A percentile compares a stretch with the other conserved stretches of the same genome.
These are phyloP conservation scores for Metarhizium brunneum DNA, from an alignment of 2,329 filamentous ascomycete species.

Conservation along the genomic window DNA sequence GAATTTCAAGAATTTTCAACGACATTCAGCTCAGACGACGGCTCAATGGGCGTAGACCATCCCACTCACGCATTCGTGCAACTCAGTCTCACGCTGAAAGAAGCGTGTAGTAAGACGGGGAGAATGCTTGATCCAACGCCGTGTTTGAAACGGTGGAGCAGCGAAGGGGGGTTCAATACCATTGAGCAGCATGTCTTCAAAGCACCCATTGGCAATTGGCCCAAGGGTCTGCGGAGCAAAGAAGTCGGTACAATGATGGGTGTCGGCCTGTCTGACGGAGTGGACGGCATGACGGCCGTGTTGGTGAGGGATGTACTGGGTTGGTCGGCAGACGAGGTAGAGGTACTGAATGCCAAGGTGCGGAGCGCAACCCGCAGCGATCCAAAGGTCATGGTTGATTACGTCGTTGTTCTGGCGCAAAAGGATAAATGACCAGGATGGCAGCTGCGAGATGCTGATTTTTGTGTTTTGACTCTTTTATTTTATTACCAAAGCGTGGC, in stretches of 20 bases:
- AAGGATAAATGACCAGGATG: conserved; percentile 10
- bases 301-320: conserved; percentile 28
- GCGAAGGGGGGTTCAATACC: conserved; percentile 26
- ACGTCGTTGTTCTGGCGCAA: conserved; percentile 19
- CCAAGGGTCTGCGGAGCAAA: conserved; percentile 29
- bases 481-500: too few relatives aligned
- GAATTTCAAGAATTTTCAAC: conserved; percentile 34
- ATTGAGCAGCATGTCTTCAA: conserved; percentile 22
- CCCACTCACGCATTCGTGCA: conserved; percentile 24
- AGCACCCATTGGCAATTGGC: conserved; percentile 28
- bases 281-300: conserved; percentile 28
- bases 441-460: too few relatives aligned
- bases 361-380: conserved; percentile 15
- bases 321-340: conserved; percentile 32
- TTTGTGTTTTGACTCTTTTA: too few relatives aligned
- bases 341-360: conserved; percentile 23
- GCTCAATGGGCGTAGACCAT: conserved; percentile 17
- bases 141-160: conserved; percentile 17
- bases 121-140: conserved; percentile 21
- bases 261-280: conserved; percentile 25
- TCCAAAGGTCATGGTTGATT: conserved; percentile 21
- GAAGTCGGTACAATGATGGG: conserved; percentile 30
- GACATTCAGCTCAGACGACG: conserved; percentile 27
- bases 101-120: conserved; percentile 18
- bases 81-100: conserved; percentile 15